phyloP scores from a whole-genome alignment of 2,329 filamentous ascomycete species.

The Pseudocercospora eumusae region DNA sequence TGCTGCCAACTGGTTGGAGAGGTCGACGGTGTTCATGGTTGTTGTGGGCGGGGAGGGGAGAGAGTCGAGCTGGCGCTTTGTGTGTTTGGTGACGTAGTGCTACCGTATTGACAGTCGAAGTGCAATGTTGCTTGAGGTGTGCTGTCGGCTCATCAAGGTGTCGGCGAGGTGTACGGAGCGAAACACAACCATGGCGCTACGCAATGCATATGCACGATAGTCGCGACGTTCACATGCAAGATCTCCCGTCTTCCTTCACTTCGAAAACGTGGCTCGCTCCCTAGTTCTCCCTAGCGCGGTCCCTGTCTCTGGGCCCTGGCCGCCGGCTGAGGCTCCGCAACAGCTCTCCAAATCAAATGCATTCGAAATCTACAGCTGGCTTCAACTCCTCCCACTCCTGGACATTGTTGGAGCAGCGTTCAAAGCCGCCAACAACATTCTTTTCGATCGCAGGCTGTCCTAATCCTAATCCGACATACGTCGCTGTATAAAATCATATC shows the following conservation, averaged over 20 bases:
- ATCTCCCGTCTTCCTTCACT: conserved; percentile 9
- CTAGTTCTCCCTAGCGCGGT: conserved; percentile 7
- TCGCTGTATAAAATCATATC: background rate
- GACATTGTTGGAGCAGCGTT: background rate
- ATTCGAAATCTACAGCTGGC: conserved; percentile 9
- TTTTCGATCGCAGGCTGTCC: background rate
- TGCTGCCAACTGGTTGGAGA: conserved; percentile 31
- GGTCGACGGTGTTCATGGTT: conserved; percentile 31
- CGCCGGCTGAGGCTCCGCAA: conserved; percentile 2
- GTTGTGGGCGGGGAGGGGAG: conserved; percentile 17
- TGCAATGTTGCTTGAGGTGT: too few relatives aligned
- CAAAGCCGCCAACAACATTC: background rate
- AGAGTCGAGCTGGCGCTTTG: background rate
- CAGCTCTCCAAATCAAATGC: background rate
- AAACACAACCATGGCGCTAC: background rate
- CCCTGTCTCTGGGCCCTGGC: background rate
- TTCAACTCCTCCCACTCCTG: background rate
- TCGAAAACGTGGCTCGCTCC: conserved; percentile 6
- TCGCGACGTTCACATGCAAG: background rate
- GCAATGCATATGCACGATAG: background rate
- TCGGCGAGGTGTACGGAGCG: background rate
- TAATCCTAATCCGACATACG: background rate
- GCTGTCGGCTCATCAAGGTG: background rate
- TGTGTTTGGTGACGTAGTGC: conserved; percentile 12
- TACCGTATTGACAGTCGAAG: too few relatives aligned